Conservation (phyloP, 2,329 filamentous ascomycete species). For the Microsporum ferrugineum region DNA sequence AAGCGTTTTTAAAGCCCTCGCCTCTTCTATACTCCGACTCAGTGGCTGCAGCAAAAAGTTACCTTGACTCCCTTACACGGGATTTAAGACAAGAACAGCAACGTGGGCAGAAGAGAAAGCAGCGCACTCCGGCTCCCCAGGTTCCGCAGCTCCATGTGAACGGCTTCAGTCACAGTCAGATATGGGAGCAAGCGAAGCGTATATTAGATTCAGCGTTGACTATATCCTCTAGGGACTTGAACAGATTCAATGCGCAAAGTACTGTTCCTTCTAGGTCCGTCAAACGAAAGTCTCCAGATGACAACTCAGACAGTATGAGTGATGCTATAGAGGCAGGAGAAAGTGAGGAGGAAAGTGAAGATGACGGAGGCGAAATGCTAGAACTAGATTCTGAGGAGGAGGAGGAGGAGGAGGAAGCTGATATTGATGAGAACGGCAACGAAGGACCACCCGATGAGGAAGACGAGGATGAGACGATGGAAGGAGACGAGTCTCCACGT, state of each 20-base stretch:
- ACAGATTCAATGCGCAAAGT: background rate
- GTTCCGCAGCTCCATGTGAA: conserved; percentile 74
- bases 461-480: background rate
- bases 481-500: background rate
- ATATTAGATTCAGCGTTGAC: conserved; percentile 58
- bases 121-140: conserved; percentile 44
- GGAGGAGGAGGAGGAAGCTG: conserved; percentile 14
- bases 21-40: conserved; percentile 56
- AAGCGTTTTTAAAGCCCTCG: conserved; percentile 66
- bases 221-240: conserved; percentile 42
- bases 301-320: background rate
- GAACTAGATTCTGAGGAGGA: conserved; percentile 27
- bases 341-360: conserved; percentile 11
- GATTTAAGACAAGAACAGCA: conserved; percentile 61
- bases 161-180: conserved; percentile 75
- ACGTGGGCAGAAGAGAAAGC: conserved; percentile 67
- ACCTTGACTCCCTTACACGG: conserved; percentile 68
- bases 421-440: conserved; percentile 13
- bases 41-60: conserved; percentile 64
- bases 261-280: background rate
- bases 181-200: conserved; percentile 86
- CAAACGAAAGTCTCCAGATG: background rate
- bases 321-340: conserved; percentile 3
- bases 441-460: conserved; percentile 6
- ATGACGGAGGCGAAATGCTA: conserved; percentile 10